Base-by-base conservation (phyloP, 306 rosid genomes). In the Lathyrus aphaca region DNA sequence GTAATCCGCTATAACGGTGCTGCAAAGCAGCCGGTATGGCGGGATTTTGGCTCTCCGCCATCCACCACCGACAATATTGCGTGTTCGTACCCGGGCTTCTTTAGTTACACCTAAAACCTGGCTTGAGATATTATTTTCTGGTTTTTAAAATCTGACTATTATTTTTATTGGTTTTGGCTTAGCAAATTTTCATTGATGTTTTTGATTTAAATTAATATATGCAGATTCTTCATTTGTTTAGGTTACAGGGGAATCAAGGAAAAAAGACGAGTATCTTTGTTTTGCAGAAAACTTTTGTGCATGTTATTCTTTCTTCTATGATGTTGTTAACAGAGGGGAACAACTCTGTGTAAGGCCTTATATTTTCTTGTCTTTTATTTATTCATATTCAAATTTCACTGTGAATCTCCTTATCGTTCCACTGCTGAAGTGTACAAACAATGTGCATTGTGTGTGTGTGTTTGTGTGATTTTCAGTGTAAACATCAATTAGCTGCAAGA, bases 241-340 rank as follows among this genome's bases (percentile, higher is more conserved):
- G 97, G 96, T 93, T 72, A 77, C 74, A 13, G 94, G 97, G 80
- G 98, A 93, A 80, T 93, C 97, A 54, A 45, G 79, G 43, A 88
- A 86, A 65, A 90, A 90, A 84, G 98, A 93, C 74, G 87, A 84
- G 69, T 90, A 88, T 77, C 75, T 86, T 18, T 88, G 96, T 75
- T 90, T 93, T 74, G 80, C 97, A 25, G 89, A 86, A 64, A 82
- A 82, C 74, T 93, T 79, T 38, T 93, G 98, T 30, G 87, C 83
- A 19, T 93, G 97, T 66, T 86, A 86, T 78, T 88, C 97, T n/a
- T 93, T 93, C 90, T 90, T 86, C 86, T 90, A 83, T 49, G 97
- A 88, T 68, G 83, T 82, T 73, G 90, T 90, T 14, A 93, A 87
- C 77, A 86, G 91, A 82, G 90, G 90, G 71, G 97, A 93, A 55